Evolutionary conservation across 108 stramenopile genomes (phyloP), one percentile per base, ranked within the genome.

Genomic region (Nitzschia sp.): DNA sequence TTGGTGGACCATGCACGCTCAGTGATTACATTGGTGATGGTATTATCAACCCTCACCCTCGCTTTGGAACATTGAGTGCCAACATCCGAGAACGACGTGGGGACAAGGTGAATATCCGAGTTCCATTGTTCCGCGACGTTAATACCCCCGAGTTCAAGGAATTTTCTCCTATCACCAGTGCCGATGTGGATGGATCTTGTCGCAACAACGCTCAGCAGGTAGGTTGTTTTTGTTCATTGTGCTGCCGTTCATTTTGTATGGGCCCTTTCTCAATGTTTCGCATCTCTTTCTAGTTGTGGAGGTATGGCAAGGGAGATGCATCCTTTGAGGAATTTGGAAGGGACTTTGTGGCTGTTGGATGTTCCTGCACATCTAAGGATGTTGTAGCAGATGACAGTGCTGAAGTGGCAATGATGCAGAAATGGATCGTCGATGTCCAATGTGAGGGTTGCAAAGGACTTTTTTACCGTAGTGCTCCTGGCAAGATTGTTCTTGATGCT

Each of bases 11-110:
- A 7, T 55, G 82, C 26, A 92, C 97, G 10, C 57, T 77, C 48
- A 96, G 95, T 63, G 88, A 88, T 20, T 98, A 95, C 63, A 83
- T 99, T 63, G 94, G 97, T 7, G 98, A 99, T 75, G 90, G 69
- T 19, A 86, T 95, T 41, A 98, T 98, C 70, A 97, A 97, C 72
- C 97, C 98, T 8, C 98, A 99, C 75, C 98, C 98, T 29, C 80
- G 98, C 11, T 99, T 99, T 75, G 98, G 91, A 39, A 94, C 97
- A 12, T 73, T 99, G 38, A 95, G 93, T 51, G 84, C 87, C 10
- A 98, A 98, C 79, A 99, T 99, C 71, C 83, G 98, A 20, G 71
- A 88, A 57, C 84, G 98, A 51, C 79, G 98, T 15, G 89, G 90
- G 3, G 78, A 71, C 41, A 97, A 95, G 64, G 98, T 99, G 6